Evolutionary conservation across 441 rosid genomes (phyloP).

Genomic region (Pelargonium cotyledonis): DNA sequence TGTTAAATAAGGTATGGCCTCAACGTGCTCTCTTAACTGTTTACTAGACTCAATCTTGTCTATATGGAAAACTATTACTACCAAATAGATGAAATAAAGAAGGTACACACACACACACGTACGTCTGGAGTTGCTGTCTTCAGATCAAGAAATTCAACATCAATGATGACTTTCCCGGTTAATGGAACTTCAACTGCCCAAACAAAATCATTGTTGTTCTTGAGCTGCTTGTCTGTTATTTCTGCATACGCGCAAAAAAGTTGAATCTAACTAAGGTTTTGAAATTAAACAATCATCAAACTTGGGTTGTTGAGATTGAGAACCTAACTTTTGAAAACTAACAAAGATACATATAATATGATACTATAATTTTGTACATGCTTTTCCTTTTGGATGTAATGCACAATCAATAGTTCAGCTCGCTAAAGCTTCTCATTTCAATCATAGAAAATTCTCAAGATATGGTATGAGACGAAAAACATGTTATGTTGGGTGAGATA

Average conservation of each 20-base stretch:
- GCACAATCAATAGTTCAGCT: not conserved
- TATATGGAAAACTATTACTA: too few relatives aligned
- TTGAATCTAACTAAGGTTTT: too few relatives aligned
- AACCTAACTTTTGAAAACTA: not conserved
- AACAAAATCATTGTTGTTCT: slow-evolving; percentile 67
- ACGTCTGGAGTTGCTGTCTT: slow-evolving; percentile 63
- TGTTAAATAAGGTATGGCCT: slow-evolving; percentile 5
- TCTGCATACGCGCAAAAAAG: slow-evolving; percentile 44
- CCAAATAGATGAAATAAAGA: too few relatives aligned
- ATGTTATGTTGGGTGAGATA: too few relatives aligned
- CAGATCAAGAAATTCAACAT: slow-evolving; percentile 77
- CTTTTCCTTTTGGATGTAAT: too few relatives aligned
- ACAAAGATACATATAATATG: not conserved
- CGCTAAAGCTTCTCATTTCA: not conserved
- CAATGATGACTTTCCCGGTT: slow-evolving; percentile 74
- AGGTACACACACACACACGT: too few relatives aligned
- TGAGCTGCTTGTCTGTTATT: slow-evolving; percentile 62
- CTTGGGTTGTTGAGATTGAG: not conserved
- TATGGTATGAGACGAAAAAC: too few relatives aligned
- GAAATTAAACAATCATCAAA: not conserved
- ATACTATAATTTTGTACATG: too few relatives aligned
- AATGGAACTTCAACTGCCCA: slow-evolving; percentile 77
- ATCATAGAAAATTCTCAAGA: too few relatives aligned
- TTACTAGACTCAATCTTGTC: too few relatives aligned
- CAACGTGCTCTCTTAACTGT: too few relatives aligned